Conservation (phyloP, 768 basidiomycete species). For the Leccinum rimulosum region DNA sequence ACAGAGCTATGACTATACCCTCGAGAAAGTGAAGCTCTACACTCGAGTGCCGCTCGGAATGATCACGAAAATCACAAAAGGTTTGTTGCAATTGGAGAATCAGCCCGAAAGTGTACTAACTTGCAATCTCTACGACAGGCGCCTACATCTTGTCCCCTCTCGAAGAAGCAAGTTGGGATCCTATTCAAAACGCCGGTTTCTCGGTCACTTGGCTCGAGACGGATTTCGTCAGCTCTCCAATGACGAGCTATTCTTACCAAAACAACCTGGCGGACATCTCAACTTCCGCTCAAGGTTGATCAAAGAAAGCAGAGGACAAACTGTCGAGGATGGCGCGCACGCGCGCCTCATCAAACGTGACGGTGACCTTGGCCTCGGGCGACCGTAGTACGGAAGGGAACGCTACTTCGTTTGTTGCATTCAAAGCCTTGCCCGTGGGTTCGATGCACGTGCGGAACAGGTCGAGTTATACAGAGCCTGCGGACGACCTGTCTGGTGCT, state of each 20-base stretch:
- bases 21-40: constrained; percentile 89
- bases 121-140: constrained; percentile 44
- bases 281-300: background rate
- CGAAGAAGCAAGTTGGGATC: constrained; percentile 88
- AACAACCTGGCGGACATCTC: constrained; percentile 50
- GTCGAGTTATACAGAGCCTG: constrained; percentile 50
- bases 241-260: constrained; percentile 81
- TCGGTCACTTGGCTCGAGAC: constrained; percentile 73
- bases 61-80: constrained; percentile 75
- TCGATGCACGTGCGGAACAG: constrained; percentile 47
- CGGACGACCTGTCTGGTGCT: constrained; percentile 60
- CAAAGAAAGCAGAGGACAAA: constrained; percentile 8
- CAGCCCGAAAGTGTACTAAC: background rate
- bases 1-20: constrained; percentile 90
- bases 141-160: constrained; percentile 93
- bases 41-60: constrained; percentile 86
- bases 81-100: constrained; percentile 34
- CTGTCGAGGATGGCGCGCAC: constrained; percentile 31
- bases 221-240: constrained; percentile 64
- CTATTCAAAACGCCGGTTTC: constrained; percentile 87
- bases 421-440: constrained; percentile 78
- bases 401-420: constrained; percentile 61
- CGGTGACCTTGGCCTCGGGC: constrained; percentile 33
- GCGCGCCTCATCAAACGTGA: constrained; percentile 25
- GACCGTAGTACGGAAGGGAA: constrained; percentile 27